These are phyloP conservation scores for Aspergillus kassunensis DNA, from an alignment of 495 filamentous ascomycete species.

Conservation along the genomic window DNA sequence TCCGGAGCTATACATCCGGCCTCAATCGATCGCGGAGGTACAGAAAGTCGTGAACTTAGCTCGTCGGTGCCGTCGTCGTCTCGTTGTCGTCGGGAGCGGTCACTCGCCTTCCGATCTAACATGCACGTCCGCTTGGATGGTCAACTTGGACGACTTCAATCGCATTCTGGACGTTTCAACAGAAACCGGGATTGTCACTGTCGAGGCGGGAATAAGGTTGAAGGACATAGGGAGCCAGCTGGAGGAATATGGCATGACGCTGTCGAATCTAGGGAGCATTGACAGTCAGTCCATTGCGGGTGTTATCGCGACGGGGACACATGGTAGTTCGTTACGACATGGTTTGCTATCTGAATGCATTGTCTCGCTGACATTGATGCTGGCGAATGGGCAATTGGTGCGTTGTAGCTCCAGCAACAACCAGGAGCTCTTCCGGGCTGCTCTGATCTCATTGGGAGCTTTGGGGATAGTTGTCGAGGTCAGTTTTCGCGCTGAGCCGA, in stretches of 20 bases:
- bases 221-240: slow-evolving; percentile 63
- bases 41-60: slow-evolving; percentile 79
- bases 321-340: slow-evolving; percentile 81
- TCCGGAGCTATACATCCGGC: slow-evolving; percentile 86
- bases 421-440: slow-evolving; percentile 78
- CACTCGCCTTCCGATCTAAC: slow-evolving; percentile 93
- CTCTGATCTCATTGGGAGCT: slow-evolving; percentile 81
- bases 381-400: slow-evolving; percentile 73
- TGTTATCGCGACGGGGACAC: slow-evolving; percentile 87
- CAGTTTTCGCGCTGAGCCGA: slow-evolving; percentile 70
- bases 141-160: slow-evolving; percentile 85
- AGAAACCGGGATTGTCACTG: slow-evolving; percentile 59
- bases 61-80: slow-evolving; percentile 69
- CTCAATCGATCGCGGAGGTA: slow-evolving; percentile 72
- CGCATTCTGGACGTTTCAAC: slow-evolving; percentile 64
- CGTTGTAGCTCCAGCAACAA: slow-evolving; percentile 70
- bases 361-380: slow-evolving; percentile 67
- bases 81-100: slow-evolving; percentile 77
- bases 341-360: slow-evolving; percentile 79
- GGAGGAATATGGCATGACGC: slow-evolving; percentile 67
- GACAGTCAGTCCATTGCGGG: slow-evolving; percentile 91
- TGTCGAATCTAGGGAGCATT: slow-evolving; percentile 91
- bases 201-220: slow-evolving; percentile 83
- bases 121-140: slow-evolving; percentile 89
- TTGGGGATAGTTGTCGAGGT: slow-evolving; percentile 88